Conservation (phyloP, 2,329 filamentous ascomycete genomes). For the Ophiostoma montium region DNA sequence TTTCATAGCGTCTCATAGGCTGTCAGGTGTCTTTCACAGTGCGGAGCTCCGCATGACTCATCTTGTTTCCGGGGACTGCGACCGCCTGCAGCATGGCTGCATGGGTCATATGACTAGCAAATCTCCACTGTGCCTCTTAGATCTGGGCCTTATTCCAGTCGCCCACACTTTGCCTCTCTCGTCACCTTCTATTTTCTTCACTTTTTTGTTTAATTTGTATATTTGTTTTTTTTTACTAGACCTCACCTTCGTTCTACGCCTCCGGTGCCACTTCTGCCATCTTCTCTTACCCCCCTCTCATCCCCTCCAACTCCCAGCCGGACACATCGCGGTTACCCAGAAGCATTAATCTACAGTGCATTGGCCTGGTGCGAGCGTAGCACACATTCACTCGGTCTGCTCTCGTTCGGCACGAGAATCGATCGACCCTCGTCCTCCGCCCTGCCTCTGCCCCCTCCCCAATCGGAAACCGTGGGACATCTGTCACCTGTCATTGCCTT, state of each 20-base stretch:
- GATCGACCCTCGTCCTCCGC: not conserved
- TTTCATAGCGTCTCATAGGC: not conserved
- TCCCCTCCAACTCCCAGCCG: not conserved
- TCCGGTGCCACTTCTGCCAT: slow-evolving; percentile 7
- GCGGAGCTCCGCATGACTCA: no score
- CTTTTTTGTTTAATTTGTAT: not conserved
- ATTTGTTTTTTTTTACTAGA: not conserved
- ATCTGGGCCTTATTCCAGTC: not conserved
- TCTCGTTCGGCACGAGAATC: not conserved
- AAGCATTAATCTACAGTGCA: not conserved
- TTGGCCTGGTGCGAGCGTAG: not conserved
- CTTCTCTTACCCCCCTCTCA: not conserved
- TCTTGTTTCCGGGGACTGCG: no score
- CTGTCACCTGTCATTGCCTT: no score
- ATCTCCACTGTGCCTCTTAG: not conserved
- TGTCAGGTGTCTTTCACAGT: not conserved
- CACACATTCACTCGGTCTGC: not conserved
- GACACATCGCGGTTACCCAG: not conserved
- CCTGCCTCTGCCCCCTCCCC: not conserved
- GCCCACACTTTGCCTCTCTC: not conserved
- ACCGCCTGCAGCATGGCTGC: not conserved
- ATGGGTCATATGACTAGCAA: slow-evolving; percentile 8
- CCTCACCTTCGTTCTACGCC: slow-evolving; percentile 1
- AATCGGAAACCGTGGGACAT: not conserved
- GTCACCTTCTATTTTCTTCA: not conserved